These are phyloP conservation scores for Penicillium sp. DNA, from an alignment of 2,329 filamentous ascomycete species.

Conservation along the genomic window DNA sequence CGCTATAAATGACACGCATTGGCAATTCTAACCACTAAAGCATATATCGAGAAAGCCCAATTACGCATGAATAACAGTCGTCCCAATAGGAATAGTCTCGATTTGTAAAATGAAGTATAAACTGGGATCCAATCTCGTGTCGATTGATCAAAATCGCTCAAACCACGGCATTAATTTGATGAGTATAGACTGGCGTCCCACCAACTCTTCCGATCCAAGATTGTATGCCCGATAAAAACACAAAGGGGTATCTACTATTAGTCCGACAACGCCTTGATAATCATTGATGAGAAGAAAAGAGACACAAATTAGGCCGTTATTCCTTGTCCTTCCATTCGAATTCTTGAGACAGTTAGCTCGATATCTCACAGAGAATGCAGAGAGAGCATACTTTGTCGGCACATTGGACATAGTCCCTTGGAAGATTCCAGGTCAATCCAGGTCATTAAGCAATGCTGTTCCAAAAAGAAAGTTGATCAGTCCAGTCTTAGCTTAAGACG, in stretches of 20 bases:
- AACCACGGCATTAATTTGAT: neutral
- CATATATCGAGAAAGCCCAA: neutral
- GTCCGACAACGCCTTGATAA: conserved; percentile 5
- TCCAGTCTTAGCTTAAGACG: conserved; percentile 4
- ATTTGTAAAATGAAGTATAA: neutral
- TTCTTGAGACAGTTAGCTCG: conserved; percentile 37
- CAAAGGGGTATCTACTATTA: conserved; percentile 8
- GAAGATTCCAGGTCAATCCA: conserved; percentile 96
- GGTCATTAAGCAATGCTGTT: conserved; percentile 76
- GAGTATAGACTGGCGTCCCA: neutral
- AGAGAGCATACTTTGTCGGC: conserved; percentile 71
- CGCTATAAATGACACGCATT: no score
- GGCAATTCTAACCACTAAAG: neutral
- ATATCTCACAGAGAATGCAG: neutral
- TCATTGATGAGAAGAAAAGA: conserved; percentile 1
- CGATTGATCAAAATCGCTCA: neutral
- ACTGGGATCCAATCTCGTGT: neutral
- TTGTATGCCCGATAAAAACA: neutral
- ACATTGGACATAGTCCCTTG: conserved; percentile 96
- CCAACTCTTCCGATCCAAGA: neutral
- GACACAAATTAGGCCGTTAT: conserved; percentile 12
- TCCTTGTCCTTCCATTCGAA: conserved; percentile 52
- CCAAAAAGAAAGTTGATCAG: neutral
- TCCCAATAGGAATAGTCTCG: neutral
- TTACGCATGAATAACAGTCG: no score